phyloP scores from a whole-genome alignment of 306 rosid species.

The Oxytropis ochrocephala region DNA sequence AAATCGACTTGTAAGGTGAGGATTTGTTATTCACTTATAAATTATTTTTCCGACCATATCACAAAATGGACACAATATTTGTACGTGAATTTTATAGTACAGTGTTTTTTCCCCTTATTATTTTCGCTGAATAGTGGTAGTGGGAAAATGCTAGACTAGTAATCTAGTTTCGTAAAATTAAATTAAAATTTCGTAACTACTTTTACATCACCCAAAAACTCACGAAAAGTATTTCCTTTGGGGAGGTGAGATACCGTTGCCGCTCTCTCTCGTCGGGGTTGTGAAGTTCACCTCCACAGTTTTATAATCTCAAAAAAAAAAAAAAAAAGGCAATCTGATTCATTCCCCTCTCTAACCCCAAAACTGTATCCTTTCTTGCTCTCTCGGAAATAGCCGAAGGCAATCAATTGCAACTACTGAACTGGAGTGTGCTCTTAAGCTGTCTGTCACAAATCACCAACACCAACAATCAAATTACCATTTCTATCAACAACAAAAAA shows the following conservation, averaged over 20 bases:
- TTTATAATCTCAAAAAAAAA: too few species aligned
- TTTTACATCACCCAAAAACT: constrained; percentile 24
- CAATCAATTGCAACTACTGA: constrained; percentile 23
- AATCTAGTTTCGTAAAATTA: neutral
- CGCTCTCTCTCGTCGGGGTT: too few species aligned
- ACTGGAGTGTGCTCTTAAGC: constrained; percentile 5
- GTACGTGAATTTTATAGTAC: too few species aligned
- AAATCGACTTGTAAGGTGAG: too few species aligned
- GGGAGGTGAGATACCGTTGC: too few species aligned
- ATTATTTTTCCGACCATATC: too few species aligned
- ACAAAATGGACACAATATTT: too few species aligned
- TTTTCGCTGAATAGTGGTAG: neutral
- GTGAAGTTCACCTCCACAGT: too few species aligned
- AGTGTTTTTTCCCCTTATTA: neutral
- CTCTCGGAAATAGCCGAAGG: constrained; percentile 35
- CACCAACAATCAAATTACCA: neutral
- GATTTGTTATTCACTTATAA: too few species aligned
- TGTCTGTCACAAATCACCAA: constrained; percentile 34
- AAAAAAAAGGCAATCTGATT: constrained; percentile 6
- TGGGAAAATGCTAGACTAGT: neutral
- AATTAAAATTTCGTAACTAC: constrained; percentile 12
- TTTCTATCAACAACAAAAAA: neutral
- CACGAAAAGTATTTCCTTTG: too few species aligned
- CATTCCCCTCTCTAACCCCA: constrained; percentile 8
- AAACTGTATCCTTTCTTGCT: neutral